A percentile compares a stretch with the other conserved stretches of the same genome.
phyloP scores from a whole-genome alignment of 495 filamentous ascomycete genomes.

The Talaromyces wortmannii region DNA sequence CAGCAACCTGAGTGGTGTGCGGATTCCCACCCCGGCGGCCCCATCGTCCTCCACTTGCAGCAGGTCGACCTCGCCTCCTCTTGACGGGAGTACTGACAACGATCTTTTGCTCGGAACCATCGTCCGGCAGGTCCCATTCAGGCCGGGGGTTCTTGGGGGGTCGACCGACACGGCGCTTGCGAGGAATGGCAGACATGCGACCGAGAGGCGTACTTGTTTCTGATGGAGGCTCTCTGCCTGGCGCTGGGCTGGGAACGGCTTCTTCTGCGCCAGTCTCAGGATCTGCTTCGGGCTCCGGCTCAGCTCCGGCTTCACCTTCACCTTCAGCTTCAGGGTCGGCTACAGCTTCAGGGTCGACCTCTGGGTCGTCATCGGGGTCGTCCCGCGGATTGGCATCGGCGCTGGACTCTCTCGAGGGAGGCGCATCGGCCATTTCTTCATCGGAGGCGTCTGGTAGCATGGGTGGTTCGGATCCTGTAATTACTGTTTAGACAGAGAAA shows the following conservation, averaged over 20 bases:
- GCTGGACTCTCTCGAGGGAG: constrained; percentile 30
- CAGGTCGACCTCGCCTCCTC: constrained; percentile 60
- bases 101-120: constrained; percentile 44
- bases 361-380: constrained; percentile 13
- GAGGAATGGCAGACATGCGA: constrained; percentile 48
- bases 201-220: constrained; percentile 23
- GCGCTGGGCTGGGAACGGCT: constrained; percentile 26
- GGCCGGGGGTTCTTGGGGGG: constrained; percentile 78
- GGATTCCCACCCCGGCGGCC: constrained; percentile 60
- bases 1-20: constrained; percentile 70
- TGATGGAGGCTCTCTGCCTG: constrained; percentile 29
- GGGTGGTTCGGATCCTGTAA: constrained; percentile 40
- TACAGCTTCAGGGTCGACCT: constrained; percentile 18
- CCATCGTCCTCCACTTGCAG: constrained; percentile 64
- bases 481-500: neutral
- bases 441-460: constrained; percentile 38
- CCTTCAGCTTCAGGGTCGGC: constrained; percentile 4
- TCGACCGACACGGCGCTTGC: constrained; percentile 75
- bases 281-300: constrained; percentile 13
- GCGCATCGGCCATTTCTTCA: constrained; percentile 40
- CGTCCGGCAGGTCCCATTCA: constrained; percentile 63
- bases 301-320: constrained; percentile 19
- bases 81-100: constrained; percentile 52
- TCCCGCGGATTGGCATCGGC: constrained; percentile 15
- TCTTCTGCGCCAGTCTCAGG: constrained; percentile 20